These are phyloP conservation scores for Cyberlindnera petersonii DNA, from an alignment of 805 yeast species.

Conservation along the genomic window DNA sequence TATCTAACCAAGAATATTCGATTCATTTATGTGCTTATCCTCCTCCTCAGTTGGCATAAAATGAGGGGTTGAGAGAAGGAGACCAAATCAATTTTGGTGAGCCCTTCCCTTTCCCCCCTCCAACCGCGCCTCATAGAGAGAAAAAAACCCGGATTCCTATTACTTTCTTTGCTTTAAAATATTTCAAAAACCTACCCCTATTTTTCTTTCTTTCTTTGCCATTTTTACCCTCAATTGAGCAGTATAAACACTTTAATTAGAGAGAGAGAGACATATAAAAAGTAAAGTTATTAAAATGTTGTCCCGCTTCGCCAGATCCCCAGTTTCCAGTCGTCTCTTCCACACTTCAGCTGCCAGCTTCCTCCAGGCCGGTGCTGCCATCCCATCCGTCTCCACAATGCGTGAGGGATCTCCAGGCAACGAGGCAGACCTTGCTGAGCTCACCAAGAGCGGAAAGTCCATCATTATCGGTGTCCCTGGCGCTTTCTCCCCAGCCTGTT, in stretches of 20 bases:
- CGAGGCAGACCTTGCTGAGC: constrained; percentile 49
- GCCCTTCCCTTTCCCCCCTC: no score
- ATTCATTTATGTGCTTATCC: no score
- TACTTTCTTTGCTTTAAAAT: not conserved
- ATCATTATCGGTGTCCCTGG: constrained; percentile 65
- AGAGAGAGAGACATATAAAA: no score
- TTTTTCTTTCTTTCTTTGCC: not conserved
- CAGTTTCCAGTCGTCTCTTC: constrained; percentile 23
- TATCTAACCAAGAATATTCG: no score
- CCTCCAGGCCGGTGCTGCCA: constrained; percentile 53
- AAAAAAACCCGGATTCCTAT: no score
- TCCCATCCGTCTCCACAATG: constrained; percentile 55
- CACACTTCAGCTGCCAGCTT: constrained; percentile 23
- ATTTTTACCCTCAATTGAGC: not conserved
- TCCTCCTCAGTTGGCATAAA: no score
- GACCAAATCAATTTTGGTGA: no score
- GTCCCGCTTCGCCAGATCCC: constrained; percentile 10
- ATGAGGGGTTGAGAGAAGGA: no score
- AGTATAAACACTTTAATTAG: constrained; percentile 3
- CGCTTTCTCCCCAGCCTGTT: constrained; percentile 80
- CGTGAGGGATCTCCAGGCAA: constrained; percentile 64
- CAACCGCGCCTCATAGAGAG: no score
- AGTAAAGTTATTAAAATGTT: constrained; percentile 9
- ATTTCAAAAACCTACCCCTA: not conserved
- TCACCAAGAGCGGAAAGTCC: constrained; percentile 43